Base-by-base conservation (phyloP, 1,139 yeast species). In the Casaregolazyma lundiana region DNA sequence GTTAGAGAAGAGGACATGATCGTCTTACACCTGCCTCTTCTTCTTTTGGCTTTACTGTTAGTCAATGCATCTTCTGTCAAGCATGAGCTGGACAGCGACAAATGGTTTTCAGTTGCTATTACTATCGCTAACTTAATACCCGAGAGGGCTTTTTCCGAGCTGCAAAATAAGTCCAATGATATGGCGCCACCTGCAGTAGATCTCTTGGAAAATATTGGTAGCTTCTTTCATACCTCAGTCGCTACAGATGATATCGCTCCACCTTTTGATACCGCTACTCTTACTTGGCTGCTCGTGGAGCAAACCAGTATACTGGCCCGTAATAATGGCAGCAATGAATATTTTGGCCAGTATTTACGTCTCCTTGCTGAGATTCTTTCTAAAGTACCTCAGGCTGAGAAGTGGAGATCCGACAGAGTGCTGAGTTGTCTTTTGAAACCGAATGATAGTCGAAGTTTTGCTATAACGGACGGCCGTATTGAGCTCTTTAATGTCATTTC, bases 1-100 rank as follows among this genome's bases (percentile, higher is more conserved):
- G 79, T 89, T 15, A 78, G 75, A 42, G 97, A 90, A 54, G 96
- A 88, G 54, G 97, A 88, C 53, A 86, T 87, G 84, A 66, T 81
- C n/a, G 70, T 78, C 0, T 72, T 75, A 13, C 96, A 90, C 60
- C 69, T 85, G 3, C 97, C 97, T 0, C 66, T 87, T 45, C 75
- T 85, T 1, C 63, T 88, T 1, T 55, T 87, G 16, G 69, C 77
- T 1, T 53, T 77, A 3, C 53, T 79, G 21, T 53, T 67, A 2
- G 43, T 20, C 38, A 35, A 32, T 39, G 34, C 38, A 9, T 41
- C 40, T 11, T 35, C 34, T 13, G 39, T 41, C 0, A 48, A 44
- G 16, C 34, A 44, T 38, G 41, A 39, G 15, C 48, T 26, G 6
- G 22, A 11, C 8, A 37, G 16, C 8, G 35, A 36, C 9, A 5